Base-by-base conservation (phyloP, 2,329 filamentous ascomycete genomes). In the Teratosphaeria gauchensis region DNA sequence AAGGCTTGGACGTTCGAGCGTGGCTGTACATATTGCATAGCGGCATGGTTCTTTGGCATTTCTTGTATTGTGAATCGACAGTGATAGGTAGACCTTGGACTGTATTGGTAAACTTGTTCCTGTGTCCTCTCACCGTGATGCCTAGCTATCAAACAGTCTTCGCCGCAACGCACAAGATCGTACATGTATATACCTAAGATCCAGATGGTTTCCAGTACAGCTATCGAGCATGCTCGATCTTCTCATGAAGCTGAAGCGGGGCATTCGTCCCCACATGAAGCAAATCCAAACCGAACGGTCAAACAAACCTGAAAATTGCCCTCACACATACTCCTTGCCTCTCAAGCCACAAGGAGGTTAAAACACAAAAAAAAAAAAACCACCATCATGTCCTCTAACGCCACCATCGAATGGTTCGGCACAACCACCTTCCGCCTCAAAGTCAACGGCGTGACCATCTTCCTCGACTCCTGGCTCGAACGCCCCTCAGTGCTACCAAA, bases 391-490 rank as follows among this genome's bases (percentile, higher is more conserved):
- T 48, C 42, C 42, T 9, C n/a, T 16, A 6, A 6, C 42, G 16
- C 42, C 16, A 48, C 42, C 16, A 48, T 48, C 16, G 42, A 48
- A 48, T 48, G 42, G 42, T 48, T 48, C 16, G 42, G 42, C 42
- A 48, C 42, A 16, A 53, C 52, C 7, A 53, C 52, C 28, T 53
- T 53, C 52, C 28, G 52, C 28, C 32, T 53, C 28, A 31, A 35
- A 53, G 24, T 35, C 28, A 28, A 35, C 32, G 19, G 19, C 32
- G 12, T 53, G n/a, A 53, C 52, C 28, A 53, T 53, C 28, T 53
- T 53, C 52, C 52, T 53, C 14, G 52, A 53, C 32, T n/a, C 52
- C 32, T 53, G 52, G 52, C 52, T 53, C 32, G 52, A 53, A 35
- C 52, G 52, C 14, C 52, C 52, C n/a, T 31, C 28, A 19, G 28